Conservation (phyloP, 176 grass and related monocot species). For the Phoenix dactylifera region DNA sequence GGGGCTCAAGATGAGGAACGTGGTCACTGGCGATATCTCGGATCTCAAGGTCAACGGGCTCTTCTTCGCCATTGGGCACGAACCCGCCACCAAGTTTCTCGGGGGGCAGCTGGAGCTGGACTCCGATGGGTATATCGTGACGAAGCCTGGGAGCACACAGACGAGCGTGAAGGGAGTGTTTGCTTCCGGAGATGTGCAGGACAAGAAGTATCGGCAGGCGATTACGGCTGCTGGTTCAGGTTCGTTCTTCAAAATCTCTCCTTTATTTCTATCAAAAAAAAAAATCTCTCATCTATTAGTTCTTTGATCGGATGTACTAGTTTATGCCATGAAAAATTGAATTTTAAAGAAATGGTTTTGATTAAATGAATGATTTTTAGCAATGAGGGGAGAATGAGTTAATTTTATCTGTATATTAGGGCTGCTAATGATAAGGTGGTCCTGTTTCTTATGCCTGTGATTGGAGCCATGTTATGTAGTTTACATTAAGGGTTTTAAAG, state of each 20-base stretch:
- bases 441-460: no score
- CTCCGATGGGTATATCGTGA: constrained; percentile 64
- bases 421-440: no score
- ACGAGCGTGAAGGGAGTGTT: constrained; percentile 90
- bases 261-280: no score
- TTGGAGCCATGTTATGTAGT: no score
- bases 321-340: no score
- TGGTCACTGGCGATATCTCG: constrained; percentile 41
- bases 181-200: constrained; percentile 84
- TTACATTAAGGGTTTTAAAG: no score
- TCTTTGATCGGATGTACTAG: no score
- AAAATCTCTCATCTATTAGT: no score
- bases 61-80: constrained; percentile 91
- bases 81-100: constrained; percentile 91
- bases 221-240: constrained; percentile 88
- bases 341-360: no score
- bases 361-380: no score
- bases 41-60: constrained; percentile 69
- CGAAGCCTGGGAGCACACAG: constrained; percentile 62
- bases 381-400: no score
- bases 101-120: constrained; percentile 79
- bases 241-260: neutral
- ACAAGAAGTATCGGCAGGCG: constrained; percentile 92
- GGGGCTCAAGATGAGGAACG: constrained; percentile 72
- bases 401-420: no score